Base-by-base conservation (phyloP, 768 basidiomycete species). In the Rhodotorula diobovata region DNA sequence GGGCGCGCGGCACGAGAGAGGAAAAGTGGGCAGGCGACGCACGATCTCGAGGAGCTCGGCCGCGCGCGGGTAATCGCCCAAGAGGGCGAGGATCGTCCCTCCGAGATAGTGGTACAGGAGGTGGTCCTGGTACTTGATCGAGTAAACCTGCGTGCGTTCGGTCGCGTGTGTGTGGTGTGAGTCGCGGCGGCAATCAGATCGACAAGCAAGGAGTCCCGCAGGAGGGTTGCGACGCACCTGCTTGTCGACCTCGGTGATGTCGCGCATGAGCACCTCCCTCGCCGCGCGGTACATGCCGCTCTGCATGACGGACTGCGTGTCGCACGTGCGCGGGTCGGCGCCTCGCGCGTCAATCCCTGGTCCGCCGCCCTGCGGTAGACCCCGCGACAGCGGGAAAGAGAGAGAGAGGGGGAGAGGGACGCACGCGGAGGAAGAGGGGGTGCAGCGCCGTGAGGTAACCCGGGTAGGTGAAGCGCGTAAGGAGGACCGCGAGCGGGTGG, bases 41-140 rank as follows among this genome's bases (percentile, higher is more conserved):
- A 88, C 89, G 37, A 89, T 88, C 80, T 95, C 92, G 61, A 93
- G 88, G 72, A 85, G 87, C 66, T 90, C 88, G 67, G 87, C 86
- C 0, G 92, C 90, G 16, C 87, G 84, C 4, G 81, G 76, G 86
- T 88, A 93, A 28, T 82, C 82, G 75, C 87, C 87, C 54, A 90
- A 82, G 0, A 86, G 86, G 0, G 85, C 85, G 2, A 88, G 83
- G 1, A 84, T 85, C n/a, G 90, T 82, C 2, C 90, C 92, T 7
- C 88, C 91, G 5, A 86, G 82, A 79, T 93, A 92, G 82, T 93
- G 90, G 78, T 93, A 93, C n/a, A 85, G 81, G 34, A 95, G 83
- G 76, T 89, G 89, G 79, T 93, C 92, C 73, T 85, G 87, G 81
- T 91, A 92, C 43, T 79, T 81, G 64, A 94, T 81, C 70, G 91